phyloP scores from a whole-genome alignment of 768 basidiomycete genomes.

The Hypholoma sublateritium region DNA sequence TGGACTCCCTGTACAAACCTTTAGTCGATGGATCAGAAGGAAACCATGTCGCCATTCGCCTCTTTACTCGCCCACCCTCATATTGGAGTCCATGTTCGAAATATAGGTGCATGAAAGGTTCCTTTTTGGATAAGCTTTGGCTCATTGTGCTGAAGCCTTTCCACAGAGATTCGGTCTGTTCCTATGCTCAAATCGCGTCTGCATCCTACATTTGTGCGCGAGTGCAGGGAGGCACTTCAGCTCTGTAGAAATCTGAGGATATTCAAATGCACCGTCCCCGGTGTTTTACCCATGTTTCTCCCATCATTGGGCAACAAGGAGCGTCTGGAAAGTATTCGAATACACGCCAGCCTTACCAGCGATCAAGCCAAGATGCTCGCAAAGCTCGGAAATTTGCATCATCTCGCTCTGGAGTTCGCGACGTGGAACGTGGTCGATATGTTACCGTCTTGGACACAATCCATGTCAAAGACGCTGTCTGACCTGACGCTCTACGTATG shows the following conservation, averaged over 20 bases:
- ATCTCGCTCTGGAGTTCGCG: slow-evolving; percentile 55
- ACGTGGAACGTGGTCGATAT: slow-evolving; percentile 61
- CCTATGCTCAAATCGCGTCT: slow-evolving; percentile 37
- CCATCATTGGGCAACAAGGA: slow-evolving; percentile 42
- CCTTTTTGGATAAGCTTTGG: not conserved
- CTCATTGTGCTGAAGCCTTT: not conserved
- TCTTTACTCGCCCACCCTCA: slow-evolving; percentile 51
- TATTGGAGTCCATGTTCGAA: slow-evolving; percentile 57
- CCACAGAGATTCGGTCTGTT: slow-evolving; percentile 49
- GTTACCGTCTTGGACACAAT: slow-evolving; percentile 55
- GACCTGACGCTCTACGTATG: slow-evolving; percentile 62
- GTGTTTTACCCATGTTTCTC: slow-evolving; percentile 51
- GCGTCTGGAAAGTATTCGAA: slow-evolving; percentile 44
- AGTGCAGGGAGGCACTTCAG: slow-evolving; percentile 48
- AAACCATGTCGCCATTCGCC: slow-evolving; percentile 62
- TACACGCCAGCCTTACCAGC: slow-evolving; percentile 53
- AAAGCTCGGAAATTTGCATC: slow-evolving; percentile 38
- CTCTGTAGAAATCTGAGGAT: slow-evolving; percentile 52
- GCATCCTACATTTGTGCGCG: slow-evolving; percentile 49
- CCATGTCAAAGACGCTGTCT: slow-evolving; percentile 43
- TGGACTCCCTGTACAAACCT: not conserved
- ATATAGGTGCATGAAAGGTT: slow-evolving; percentile 42
- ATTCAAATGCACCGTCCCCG: slow-evolving; percentile 53
- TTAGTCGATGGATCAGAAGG: slow-evolving; percentile 7
- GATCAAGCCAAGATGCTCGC: slow-evolving; percentile 47